Evolutionary conservation across 139 green algal genomes (phyloP), one percentile per base, ranked within the genome.

Genomic region (Haematococcus sp.): DNA sequence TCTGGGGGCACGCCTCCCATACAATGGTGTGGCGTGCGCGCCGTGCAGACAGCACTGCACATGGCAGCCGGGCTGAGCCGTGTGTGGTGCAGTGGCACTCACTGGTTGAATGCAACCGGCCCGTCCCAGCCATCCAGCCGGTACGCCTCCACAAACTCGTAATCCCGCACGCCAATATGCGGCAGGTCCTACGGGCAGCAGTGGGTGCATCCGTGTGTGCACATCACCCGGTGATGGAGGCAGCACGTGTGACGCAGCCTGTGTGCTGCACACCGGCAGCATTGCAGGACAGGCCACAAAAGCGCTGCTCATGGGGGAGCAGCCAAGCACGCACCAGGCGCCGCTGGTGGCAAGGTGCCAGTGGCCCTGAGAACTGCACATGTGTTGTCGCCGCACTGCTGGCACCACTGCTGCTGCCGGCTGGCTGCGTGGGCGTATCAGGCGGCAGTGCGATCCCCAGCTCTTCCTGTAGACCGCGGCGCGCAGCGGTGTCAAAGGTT

Each of bases 101-200:
- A 49, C 40, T 7, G 7, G 58, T 65, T 65, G 25, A 35, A 65
- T 3, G 30, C n/a, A 2, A 65, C 3, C 2, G 4, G 4, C 23
- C 58, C 58, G 3, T 65, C 58, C n/a, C 30, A 65, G 58, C 58
- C 58, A 9, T 65, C n/a, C 58, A 65, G 25, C 23, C 25, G 23
- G 25, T 65, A 65, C 11, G 58, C 30, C 11, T 65, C 58, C 58
- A 65, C 58, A 34, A 65, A 65, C 58, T 65, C 58, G 25, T 65
- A 65, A 34, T 65, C 58, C n/a, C 34, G 28, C n/a, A 65, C 30
- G 25, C 25, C 30, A 30, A 65, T 65, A 3, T 34, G 23, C 11
- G 58, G 58, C 28, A 65, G 23, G 58, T 65, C 58, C 58, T 65
- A n/a, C 3, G 30, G n/a, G 54, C 17, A 13, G 22, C 11, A 61